These are phyloP conservation scores for Aspergillus leporis DNA, from an alignment of 495 filamentous ascomycete genomes.

Conservation along the genomic window DNA sequence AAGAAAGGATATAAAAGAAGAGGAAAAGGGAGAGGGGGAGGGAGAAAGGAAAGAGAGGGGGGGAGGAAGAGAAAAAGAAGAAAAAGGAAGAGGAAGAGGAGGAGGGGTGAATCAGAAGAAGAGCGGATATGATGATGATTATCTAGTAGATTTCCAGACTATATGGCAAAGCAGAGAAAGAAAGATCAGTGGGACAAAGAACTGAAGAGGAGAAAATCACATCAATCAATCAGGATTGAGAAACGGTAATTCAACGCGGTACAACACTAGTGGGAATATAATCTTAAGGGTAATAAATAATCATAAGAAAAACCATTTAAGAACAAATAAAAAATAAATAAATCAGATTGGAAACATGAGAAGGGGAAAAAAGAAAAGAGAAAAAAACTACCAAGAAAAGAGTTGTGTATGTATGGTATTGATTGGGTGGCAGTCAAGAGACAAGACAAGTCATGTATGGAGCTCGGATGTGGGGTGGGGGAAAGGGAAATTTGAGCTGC, in stretches of 20 bases:
- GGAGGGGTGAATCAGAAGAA: neutral
- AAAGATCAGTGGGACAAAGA: neutral
- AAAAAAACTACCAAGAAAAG: slow-evolving; percentile 10
- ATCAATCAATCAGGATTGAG: neutral
- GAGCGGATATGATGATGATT: slow-evolving; percentile 2
- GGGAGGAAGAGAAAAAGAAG: neutral
- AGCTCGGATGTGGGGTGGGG: slow-evolving; percentile 4
- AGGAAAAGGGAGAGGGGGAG: slow-evolving; percentile 4
- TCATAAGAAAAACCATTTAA: slow-evolving; percentile 4
- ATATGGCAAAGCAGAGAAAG: slow-evolving; percentile 3
- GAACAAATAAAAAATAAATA: slow-evolving; percentile 12
- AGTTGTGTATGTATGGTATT: slow-evolving; percentile 11
- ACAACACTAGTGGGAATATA: neutral
- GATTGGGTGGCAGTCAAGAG: neutral
- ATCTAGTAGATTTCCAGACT: slow-evolving; percentile 1
- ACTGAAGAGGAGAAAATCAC: neutral
- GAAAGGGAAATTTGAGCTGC: neutral
- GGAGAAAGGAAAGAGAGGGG: slow-evolving; percentile 9
- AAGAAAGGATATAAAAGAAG: neutral
- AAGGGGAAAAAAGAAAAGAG: slow-evolving; percentile 7
- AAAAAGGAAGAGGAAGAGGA: slow-evolving; percentile 5
- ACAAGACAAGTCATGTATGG: slow-evolving; percentile 3
- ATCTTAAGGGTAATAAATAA: slow-evolving; percentile 5
- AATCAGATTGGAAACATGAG: no score
- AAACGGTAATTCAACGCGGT: neutral